phyloP scores from a whole-genome alignment of 2,329 filamentous ascomycete species.

The Raffaelea arxii region DNA sequence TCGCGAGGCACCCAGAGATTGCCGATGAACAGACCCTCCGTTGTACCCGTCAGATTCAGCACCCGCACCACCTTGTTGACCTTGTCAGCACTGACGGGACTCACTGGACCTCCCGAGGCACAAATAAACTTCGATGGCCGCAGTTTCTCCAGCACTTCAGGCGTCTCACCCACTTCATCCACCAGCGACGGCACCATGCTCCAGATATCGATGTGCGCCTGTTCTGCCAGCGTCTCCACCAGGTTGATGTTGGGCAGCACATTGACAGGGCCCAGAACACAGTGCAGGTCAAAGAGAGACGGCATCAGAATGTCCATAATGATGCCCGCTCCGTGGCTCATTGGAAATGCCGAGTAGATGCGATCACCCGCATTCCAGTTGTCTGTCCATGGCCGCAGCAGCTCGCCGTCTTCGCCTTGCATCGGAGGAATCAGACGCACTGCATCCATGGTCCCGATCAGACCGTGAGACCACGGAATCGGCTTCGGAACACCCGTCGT shows the following conservation, averaged over 20 bases:
- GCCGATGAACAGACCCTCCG: constrained; percentile 3
- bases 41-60: constrained; percentile 5
- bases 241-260: constrained; percentile 17
- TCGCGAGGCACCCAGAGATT: neutral
- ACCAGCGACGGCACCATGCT: constrained; percentile 30
- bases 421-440: neutral
- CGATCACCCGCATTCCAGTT: constrained; percentile 2
- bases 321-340: constrained; percentile 21
- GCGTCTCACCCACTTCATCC: constrained; percentile 30
- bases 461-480: constrained; percentile 19
- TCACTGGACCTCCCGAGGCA: constrained; percentile 2
- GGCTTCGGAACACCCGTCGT: constrained; percentile 37
- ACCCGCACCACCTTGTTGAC: constrained; percentile 2
- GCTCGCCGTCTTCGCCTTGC: constrained; percentile 1
- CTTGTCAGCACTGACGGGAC: neutral
- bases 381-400: constrained; percentile 2
- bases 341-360: constrained; percentile 20
- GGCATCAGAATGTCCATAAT: constrained; percentile 6
- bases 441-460: constrained; percentile 1
- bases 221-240: constrained; percentile 19
- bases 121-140: constrained; percentile 19
- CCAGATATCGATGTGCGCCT: constrained; percentile 18
- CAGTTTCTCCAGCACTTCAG: constrained; percentile 17
- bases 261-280: neutral
- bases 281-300: neutral